Evolutionary conservation across 2,329 filamentous ascomycete species (phyloP).

Genomic region (Colletotrichum tropicicola): DNA sequence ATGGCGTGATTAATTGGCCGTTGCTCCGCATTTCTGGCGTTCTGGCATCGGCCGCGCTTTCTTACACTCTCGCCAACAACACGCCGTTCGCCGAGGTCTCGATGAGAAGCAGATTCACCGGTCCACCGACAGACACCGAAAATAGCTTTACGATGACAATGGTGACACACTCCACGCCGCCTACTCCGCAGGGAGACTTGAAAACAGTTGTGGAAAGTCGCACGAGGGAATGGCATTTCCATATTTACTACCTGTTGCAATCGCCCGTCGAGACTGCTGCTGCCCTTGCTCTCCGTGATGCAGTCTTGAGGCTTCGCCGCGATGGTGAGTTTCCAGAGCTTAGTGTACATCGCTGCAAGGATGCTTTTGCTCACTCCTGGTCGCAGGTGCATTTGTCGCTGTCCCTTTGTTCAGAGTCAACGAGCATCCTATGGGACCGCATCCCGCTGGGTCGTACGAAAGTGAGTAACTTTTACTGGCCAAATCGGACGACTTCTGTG

Average conservation of each 20-base stretch:
- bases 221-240: conserved; percentile 44
- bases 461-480: conserved; percentile 36
- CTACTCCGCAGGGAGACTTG: conserved; percentile 37
- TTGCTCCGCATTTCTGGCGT: too few species aligned
- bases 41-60: too few species aligned
- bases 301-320: conserved; percentile 41
- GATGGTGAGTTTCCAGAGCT: conserved; percentile 34
- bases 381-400: conserved; percentile 42
- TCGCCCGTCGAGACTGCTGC: conserved; percentile 41
- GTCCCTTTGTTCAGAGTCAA: conserved; percentile 43
- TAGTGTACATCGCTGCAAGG: fast-evolving
- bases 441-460: conserved; percentile 45
- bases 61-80: too few species aligned
- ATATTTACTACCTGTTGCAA: conserved; percentile 44
- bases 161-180: conserved; percentile 29
- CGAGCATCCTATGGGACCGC: conserved; percentile 42
- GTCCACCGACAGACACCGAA: too few species aligned
- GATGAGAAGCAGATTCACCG: too few species aligned
- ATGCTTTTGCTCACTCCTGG: neutral
- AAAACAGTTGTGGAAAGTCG: conserved; percentile 40
- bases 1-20: too few species aligned
- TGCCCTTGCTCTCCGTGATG: conserved; percentile 43
- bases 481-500: too few species aligned
- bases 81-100: too few species aligned
- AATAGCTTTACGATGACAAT: conserved; percentile 26